Percentiles rank a stretch among this genome's conserved stretches.
phyloP scores from a whole-genome alignment of 805 yeast species.

The Maudiozyma serrabonitensis region DNA sequence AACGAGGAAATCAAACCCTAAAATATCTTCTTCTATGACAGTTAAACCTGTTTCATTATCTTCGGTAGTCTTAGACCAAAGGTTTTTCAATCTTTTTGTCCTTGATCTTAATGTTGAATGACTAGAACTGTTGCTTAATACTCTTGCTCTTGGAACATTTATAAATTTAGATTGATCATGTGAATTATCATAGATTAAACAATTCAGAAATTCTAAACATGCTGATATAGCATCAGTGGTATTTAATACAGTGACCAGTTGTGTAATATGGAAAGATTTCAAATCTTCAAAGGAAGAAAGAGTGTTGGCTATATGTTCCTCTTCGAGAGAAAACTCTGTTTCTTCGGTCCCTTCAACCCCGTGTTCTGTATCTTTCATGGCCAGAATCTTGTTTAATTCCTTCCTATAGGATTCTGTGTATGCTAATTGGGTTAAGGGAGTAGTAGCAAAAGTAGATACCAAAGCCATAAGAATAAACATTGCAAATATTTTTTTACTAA shows the following conservation, averaged over 20 bases:
- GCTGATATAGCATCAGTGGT: constrained; percentile 25
- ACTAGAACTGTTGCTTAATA: constrained; percentile 14
- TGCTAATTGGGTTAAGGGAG: constrained; percentile 54
- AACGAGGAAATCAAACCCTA: constrained; percentile 18
- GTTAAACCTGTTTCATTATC: constrained; percentile 14
- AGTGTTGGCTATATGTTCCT: neutral
- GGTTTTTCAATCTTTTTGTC: constrained; percentile 10
- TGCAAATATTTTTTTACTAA: constrained; percentile 54
- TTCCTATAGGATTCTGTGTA: constrained; percentile 58
- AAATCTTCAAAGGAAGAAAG: constrained; percentile 15
- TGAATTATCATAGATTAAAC: constrained; percentile 11
- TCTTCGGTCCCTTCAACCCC: neutral
- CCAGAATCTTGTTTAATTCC: constrained; percentile 30
- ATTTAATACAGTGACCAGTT: constrained; percentile 18
- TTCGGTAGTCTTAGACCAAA: constrained; percentile 14
- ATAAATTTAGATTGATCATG: constrained; percentile 1
- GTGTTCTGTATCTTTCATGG: constrained; percentile 9
- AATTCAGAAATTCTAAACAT: constrained; percentile 22
- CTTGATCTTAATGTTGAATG: constrained; percentile 12
- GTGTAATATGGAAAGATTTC: constrained; percentile 11
- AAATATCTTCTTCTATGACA: constrained; percentile 13
- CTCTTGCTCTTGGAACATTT: neutral
- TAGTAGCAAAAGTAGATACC: constrained; percentile 67
- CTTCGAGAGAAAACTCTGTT: neutral
- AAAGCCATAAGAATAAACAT: constrained; percentile 82